Conservation (phyloP, 2,329 filamentous ascomycete species). For the Phaeoacremonium minimum region DNA sequence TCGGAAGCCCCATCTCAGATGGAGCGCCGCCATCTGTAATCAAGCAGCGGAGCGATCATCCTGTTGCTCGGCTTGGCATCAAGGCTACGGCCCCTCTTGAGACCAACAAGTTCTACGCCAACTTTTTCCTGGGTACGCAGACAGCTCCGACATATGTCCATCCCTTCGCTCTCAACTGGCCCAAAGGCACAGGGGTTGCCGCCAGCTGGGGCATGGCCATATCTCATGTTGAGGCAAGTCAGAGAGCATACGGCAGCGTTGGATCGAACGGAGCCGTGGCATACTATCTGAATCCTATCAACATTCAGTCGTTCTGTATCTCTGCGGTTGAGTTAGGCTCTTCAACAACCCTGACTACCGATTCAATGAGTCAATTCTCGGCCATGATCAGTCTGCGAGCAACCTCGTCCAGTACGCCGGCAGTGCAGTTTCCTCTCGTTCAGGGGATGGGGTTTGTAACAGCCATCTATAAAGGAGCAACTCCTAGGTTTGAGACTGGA, state of each 20-base stretch:
- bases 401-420: conserved; percentile 44
- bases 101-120: conserved; percentile 80
- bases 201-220: conserved; percentile 74
- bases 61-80: conserved; percentile 50
- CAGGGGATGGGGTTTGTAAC: conserved; percentile 91
- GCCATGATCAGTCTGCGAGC: conserved; percentile 64
- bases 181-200: conserved; percentile 56
- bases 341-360: conserved; percentile 51
- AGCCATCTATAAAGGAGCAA: conserved; percentile 65
- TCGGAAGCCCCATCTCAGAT: conserved; percentile 43
- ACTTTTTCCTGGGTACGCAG: conserved; percentile 74
- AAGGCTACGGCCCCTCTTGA: conserved; percentile 45
- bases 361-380: conserved; percentile 53
- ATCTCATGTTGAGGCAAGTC: conserved; percentile 64
- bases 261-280: conserved; percentile 53
- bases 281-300: conserved; percentile 79
- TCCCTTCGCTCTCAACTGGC: conserved; percentile 69
- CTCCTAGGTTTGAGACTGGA: conserved; percentile 69
- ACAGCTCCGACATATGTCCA: conserved; percentile 67
- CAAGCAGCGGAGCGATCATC: conserved; percentile 47
- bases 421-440: conserved; percentile 74
- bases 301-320: conserved; percentile 75
- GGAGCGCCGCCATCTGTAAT: conserved; percentile 46
- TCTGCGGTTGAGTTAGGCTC: conserved; percentile 70
- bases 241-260: conserved; percentile 63